Evolutionary conservation across 140 eudicot genomes (phyloP).

Genomic region (Bidens hawaiensis): DNA sequence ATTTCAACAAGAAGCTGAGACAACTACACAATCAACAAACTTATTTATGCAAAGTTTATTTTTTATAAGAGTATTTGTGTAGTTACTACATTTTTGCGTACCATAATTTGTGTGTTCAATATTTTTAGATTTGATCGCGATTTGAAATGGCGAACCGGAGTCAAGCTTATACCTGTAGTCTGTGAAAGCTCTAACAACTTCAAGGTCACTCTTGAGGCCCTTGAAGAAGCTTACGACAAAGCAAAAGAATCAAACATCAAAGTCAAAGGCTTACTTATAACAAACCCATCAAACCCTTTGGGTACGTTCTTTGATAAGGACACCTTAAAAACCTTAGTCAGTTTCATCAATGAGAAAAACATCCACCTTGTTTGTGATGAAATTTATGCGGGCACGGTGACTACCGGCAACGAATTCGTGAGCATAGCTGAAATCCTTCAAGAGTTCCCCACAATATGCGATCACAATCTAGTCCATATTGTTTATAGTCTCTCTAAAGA

Average conservation of each 20-base stretch:
- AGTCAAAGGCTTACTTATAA: constrained; percentile 48
- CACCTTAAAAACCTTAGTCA: constrained; percentile 23
- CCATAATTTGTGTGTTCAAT: neutral
- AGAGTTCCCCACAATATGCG: constrained; percentile 22
- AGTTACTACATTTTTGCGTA: neutral
- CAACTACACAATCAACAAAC: no score
- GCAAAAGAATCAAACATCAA: constrained; percentile 37
- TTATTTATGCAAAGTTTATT: neutral
- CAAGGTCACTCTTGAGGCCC: constrained; percentile 34
- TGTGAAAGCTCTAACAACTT: constrained; percentile 48
- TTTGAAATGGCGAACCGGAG: constrained; percentile 57
- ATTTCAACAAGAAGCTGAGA: no score
- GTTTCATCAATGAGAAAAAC: constrained; percentile 30
- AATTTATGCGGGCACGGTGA: constrained; percentile 49
- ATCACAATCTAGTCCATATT: constrained; percentile 31
- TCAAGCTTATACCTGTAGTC: constrained; percentile 40
- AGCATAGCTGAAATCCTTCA: constrained; percentile 44
- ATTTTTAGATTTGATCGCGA: constrained; percentile 50
- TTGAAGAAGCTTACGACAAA: constrained; percentile 40
- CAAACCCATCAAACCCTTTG: constrained; percentile 62
- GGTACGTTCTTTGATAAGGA: constrained; percentile 45
- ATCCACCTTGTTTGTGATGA: constrained; percentile 51
- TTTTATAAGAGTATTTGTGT: neutral
- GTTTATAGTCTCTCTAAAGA: constrained; percentile 56
- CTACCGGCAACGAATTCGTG: constrained; percentile 17